Conservation (phyloP, 164 flowering plant genomes). For the Vitis riparia region DNA sequence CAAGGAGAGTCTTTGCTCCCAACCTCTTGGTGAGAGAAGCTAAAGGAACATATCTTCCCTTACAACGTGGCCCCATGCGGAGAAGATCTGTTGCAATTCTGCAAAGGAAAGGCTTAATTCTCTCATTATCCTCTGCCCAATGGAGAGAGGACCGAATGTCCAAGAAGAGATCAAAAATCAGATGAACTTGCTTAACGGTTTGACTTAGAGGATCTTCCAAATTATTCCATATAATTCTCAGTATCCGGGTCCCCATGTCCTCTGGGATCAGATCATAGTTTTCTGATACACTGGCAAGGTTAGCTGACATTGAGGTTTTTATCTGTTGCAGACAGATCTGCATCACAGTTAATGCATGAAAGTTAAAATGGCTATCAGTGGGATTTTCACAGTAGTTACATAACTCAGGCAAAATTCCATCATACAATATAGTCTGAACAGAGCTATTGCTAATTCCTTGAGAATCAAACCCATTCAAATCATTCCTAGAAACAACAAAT, state of each 20-base stretch:
- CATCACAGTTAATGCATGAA: conserved; percentile 89
- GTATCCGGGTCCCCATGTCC: conserved; percentile 58
- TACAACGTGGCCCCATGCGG: conserved; percentile 81
- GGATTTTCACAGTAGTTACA: conserved; percentile 87
- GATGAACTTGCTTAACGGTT: conserved; percentile 97
- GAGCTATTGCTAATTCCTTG: conserved; percentile 17
- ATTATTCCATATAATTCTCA: conserved; percentile 92
- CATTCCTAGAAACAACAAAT: conserved; percentile 27
- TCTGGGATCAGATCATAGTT: conserved; percentile 67
- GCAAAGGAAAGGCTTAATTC: conserved; percentile 40
- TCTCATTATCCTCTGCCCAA: conserved; percentile 46
- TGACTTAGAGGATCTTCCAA: conserved; percentile 97
- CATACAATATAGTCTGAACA: conserved; percentile 71
- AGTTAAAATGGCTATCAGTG: conserved; percentile 89
- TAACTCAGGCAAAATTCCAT: conserved; percentile 90
- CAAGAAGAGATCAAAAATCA: conserved; percentile 81
- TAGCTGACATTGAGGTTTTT: conserved; percentile 63
- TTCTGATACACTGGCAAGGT: conserved; percentile 30
- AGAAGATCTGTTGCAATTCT: conserved; percentile 76
- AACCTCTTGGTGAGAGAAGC: conserved; percentile 88
- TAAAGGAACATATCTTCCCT: conserved; percentile 94
- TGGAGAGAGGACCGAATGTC: conserved; percentile 65
- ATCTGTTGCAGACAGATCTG: conserved; percentile 98
- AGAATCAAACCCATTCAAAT: conserved; percentile 15
- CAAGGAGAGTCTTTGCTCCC: conserved; percentile 75